Base-by-base conservation (phyloP, 2,329 filamentous ascomycete genomes). In the Xylariaceae sp. region DNA sequence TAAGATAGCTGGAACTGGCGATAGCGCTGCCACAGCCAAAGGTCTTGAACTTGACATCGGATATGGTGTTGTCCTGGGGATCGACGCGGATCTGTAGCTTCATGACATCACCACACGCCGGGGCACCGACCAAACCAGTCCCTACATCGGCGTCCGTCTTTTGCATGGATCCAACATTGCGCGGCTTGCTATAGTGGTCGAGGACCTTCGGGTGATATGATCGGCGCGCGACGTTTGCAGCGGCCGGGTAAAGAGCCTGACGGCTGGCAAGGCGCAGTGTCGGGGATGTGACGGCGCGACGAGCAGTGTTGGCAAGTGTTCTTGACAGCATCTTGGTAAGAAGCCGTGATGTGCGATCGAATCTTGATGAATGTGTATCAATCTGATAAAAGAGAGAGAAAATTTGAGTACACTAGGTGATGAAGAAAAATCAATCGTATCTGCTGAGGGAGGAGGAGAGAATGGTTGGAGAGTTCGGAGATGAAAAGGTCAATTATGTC, bases 1-100 rank as follows among this genome's bases (percentile, higher is more conserved):
- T 99, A 68, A 99, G 78, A 74, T 99, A 99, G 71, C 89, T 95
- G 57, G 90, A 96, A 62, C 89, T 93, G 43, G 95, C 95, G 75
- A 99, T 99, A 63, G 95, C 95, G 26, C 77, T 92, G 43, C 89
- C 89, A 71, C 88, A 91, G 44, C 88, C 89, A 68, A 93, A 92
- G 0, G 89, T 92, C 82, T 92, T 92, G 80, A 92, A 93, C 74
- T 91, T 91, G 70, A 91, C 89, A 67, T 91, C 88, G 64, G 82
- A 83, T 72, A 92, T 92, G 64, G 83, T 89, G 73, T 90, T 89
- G 75, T 82, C 85, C 62, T 84, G 79, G 60, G 88, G 86, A 74
- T 91, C 88, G 59, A 92, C 89, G 52, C 88, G 85, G 74, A 96
- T 96, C 79, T 96, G 90, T 32, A 96, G 83, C 76, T 95, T 95